Evolutionary conservation across 768 basidiomycete species (phyloP).

Genomic region (Megacollybia marginata): DNA sequence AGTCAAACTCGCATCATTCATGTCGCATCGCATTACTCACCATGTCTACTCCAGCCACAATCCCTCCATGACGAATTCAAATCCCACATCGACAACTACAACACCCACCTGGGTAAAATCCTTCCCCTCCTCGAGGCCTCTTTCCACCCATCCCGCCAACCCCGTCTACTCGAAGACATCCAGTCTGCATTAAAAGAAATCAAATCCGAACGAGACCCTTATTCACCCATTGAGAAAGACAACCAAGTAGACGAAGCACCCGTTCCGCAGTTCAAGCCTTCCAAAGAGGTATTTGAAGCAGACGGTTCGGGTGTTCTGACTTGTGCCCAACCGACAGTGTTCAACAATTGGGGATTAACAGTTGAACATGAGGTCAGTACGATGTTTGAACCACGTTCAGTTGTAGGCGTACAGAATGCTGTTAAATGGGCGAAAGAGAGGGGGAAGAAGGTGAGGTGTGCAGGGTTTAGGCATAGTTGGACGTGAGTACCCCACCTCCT

Average conservation of each 20-base stretch:
- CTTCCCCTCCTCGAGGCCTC: neutral
- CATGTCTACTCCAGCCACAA: neutral
- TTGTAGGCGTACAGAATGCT: neutral
- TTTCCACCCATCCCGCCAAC: neutral
- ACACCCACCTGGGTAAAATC: neutral
- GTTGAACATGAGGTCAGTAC: neutral
- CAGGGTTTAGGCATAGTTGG: constrained; percentile 2
- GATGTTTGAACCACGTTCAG: neutral
- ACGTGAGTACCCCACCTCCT: neutral
- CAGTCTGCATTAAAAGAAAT: neutral
- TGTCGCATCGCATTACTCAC: too few relatives aligned
- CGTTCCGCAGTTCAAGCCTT: neutral
- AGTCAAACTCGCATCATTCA: too few relatives aligned
- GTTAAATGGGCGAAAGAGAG: neutral
- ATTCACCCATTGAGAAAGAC: neutral
- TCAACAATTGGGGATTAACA: constrained; percentile 1
- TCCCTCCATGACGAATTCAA: neutral
- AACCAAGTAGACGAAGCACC: neutral
- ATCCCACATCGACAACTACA: neutral
- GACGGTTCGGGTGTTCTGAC: neutral
- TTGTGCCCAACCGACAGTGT: neutral
- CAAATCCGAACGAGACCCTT: neutral
- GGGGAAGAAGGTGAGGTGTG: neutral
- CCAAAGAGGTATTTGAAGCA: neutral
- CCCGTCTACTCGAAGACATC: neutral